These are phyloP conservation scores for Penicillium daleae DNA, from an alignment of 495 filamentous ascomycete genomes.

Conservation along the genomic window DNA sequence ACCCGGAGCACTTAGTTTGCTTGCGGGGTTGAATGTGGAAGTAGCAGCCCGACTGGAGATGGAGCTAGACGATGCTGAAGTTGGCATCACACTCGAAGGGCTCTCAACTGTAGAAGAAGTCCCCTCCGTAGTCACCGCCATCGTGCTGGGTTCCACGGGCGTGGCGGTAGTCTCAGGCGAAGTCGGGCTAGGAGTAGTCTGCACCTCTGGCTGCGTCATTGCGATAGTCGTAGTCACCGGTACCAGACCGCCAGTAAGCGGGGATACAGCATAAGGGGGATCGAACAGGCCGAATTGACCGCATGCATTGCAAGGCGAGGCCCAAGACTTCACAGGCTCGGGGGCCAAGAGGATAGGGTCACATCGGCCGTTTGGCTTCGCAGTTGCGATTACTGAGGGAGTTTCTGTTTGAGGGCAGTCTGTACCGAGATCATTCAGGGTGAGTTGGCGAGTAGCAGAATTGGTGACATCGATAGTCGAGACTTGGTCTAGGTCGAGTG, in stretches of 20 bases:
- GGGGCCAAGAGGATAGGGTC: conserved; percentile 26
- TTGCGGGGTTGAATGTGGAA: conserved; percentile 10
- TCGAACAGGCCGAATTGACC: conserved; percentile 26
- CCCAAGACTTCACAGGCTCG: conserved; percentile 27
- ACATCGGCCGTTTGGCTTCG: conserved; percentile 17
- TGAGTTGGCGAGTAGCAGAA: conserved; percentile 23
- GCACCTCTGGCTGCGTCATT: conserved; percentile 10
- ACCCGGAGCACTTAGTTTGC: neutral
- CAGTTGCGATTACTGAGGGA: conserved; percentile 21
- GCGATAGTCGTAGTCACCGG: conserved; percentile 19
- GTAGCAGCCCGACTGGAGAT: conserved; percentile 14
- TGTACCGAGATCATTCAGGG: conserved; percentile 24
- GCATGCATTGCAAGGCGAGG: conserved; percentile 27
- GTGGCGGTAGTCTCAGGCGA: conserved; percentile 11
- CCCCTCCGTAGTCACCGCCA: neutral
- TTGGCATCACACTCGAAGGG: conserved; percentile 4
- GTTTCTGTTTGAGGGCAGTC: conserved; percentile 25
- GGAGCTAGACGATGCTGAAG: conserved; percentile 6
- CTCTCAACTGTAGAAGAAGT: conserved; percentile 1
- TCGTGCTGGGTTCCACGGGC: neutral
- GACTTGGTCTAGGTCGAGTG: conserved; percentile 24
- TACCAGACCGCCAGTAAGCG: conserved; percentile 21
- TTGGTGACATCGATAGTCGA: conserved; percentile 19
- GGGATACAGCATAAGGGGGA: conserved; percentile 26
- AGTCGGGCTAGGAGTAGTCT: conserved; percentile 13